Conservation (phyloP, 225 moss, liverwort and hornwort species). For the Polytrichum commune region DNA sequence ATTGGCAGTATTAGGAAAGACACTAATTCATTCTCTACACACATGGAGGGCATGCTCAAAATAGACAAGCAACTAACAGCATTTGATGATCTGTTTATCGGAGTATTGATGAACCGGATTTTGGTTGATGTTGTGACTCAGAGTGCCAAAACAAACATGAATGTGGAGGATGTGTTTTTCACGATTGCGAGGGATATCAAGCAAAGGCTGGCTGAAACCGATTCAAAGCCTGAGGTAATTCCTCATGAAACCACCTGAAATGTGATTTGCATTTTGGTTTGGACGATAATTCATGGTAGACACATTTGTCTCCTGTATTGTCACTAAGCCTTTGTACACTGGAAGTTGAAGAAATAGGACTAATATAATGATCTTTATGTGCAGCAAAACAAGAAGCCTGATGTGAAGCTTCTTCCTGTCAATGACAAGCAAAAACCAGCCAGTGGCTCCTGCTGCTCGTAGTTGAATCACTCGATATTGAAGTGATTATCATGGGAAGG, state of each 20-base stretch:
- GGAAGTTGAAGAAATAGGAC: too few species aligned
- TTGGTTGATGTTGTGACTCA: conserved; percentile 15
- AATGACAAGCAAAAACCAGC: conserved; percentile 68
- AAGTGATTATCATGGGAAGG: background rate
- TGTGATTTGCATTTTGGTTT: background rate
- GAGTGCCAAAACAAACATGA: conserved; percentile 98
- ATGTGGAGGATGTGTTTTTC: conserved; percentile 95
- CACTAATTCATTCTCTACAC: too few species aligned
- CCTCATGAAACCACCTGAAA: background rate
- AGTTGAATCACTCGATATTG: conserved; percentile 21
- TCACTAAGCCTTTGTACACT: too few species aligned
- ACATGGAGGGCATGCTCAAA: too few species aligned
- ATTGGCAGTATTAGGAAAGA: too few species aligned
- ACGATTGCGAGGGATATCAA: conserved; percentile 96
- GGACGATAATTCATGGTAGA: background rate
- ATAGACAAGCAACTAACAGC: too few species aligned
- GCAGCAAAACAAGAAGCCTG: conserved; percentile 36
- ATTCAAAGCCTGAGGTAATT: conserved; percentile 83
- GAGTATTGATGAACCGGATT: too few species aligned
- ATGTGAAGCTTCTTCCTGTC: conserved; percentile 52
- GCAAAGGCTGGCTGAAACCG: conserved; percentile 93
- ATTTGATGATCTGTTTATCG: too few species aligned
- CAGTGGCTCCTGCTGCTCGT: conserved; percentile 54
- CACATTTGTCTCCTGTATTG: background rate
- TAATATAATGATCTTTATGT: background rate